Conservation (phyloP, 495 filamentous ascomycete species). For the Penicillium manginii region DNA sequence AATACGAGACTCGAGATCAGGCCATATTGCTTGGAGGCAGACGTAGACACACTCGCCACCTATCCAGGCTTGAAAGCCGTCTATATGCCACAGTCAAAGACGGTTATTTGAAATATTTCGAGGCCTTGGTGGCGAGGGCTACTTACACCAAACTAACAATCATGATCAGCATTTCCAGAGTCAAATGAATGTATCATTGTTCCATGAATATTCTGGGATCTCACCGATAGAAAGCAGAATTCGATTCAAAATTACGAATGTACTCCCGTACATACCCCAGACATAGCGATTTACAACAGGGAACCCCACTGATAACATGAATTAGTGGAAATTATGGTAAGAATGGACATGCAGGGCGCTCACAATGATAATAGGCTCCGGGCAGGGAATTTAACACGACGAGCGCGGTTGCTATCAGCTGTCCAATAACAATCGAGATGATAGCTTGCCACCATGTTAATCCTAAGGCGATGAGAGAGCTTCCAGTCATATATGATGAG, state of each 20-base stretch:
- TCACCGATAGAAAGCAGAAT: constrained; percentile 31
- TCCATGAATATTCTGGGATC: neutral
- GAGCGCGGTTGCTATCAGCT: constrained; percentile 17
- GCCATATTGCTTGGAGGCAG: constrained; percentile 29
- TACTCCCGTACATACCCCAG: constrained; percentile 30
- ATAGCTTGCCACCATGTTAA: constrained; percentile 35
- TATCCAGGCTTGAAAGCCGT: constrained; percentile 34
- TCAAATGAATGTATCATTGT: neutral
- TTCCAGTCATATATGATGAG: constrained; percentile 29
- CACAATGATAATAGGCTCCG: constrained; percentile 27
- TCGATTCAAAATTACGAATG: constrained; percentile 34
- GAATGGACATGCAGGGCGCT: neutral
- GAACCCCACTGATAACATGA: constrained; percentile 20
- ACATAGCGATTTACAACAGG: constrained; percentile 30
- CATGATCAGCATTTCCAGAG: neutral
- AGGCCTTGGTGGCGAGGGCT: too few relatives aligned
- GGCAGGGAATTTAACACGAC: constrained; percentile 28
- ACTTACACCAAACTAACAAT: constrained; percentile 10
- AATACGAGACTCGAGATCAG: constrained; percentile 24
- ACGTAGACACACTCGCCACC: constrained; percentile 33
- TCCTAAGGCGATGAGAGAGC: constrained; percentile 30
- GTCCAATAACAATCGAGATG: constrained; percentile 22
- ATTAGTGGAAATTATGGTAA: neutral
- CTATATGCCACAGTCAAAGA: neutral
- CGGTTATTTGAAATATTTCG: too few relatives aligned